Conservation (phyloP, 495 filamentous ascomycete species). For the Chaetomium cochliodes region DNA sequence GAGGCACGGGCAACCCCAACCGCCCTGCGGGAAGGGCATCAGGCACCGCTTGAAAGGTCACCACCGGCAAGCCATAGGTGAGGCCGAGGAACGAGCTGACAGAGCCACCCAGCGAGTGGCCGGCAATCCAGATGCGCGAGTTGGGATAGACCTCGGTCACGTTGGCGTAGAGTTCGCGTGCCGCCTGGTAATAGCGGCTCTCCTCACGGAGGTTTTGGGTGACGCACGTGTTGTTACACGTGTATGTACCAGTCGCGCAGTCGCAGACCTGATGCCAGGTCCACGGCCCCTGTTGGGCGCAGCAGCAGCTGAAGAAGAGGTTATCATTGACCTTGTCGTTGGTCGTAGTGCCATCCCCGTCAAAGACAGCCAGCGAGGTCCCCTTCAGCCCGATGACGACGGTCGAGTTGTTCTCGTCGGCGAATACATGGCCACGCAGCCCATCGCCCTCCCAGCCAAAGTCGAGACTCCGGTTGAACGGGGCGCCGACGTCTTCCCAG, state of each 20-base stretch:
- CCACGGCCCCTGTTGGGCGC: conserved; percentile 83
- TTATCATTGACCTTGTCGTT: conserved; percentile 99
- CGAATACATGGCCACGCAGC: conserved; percentile 87
- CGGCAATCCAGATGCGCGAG: conserved; percentile 81
- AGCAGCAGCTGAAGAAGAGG: conserved; percentile 96
- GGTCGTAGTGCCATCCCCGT: conserved; percentile 90
- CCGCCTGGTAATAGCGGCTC: conserved; percentile 86
- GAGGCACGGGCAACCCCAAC: conserved; percentile 83
- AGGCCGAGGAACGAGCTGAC: conserved; percentile 81
- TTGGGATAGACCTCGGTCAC: conserved; percentile 85
- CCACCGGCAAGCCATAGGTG: conserved; percentile 81
- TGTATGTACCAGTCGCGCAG: conserved; percentile 78
- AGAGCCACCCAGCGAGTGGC: conserved; percentile 88
- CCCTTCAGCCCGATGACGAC: conserved; percentile 92
- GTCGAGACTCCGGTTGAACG: conserved; percentile 74
- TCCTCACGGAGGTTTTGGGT: conserved; percentile 69
- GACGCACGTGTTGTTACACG: conserved; percentile 89
- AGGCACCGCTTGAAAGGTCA: conserved; percentile 87
- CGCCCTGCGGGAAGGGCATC: conserved; percentile 85
- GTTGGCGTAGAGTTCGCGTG: conserved; percentile 84
- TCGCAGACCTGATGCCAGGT: conserved; percentile 90
- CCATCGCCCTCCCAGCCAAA: conserved; percentile 94
- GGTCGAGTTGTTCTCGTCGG: conserved; percentile 78
- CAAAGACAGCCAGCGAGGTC: conserved; percentile 85
- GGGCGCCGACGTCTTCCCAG: conserved; percentile 78